Evolutionary conservation across 2,329 filamentous ascomycete species (phyloP).

Genomic region (Aspergillus alliaceus): DNA sequence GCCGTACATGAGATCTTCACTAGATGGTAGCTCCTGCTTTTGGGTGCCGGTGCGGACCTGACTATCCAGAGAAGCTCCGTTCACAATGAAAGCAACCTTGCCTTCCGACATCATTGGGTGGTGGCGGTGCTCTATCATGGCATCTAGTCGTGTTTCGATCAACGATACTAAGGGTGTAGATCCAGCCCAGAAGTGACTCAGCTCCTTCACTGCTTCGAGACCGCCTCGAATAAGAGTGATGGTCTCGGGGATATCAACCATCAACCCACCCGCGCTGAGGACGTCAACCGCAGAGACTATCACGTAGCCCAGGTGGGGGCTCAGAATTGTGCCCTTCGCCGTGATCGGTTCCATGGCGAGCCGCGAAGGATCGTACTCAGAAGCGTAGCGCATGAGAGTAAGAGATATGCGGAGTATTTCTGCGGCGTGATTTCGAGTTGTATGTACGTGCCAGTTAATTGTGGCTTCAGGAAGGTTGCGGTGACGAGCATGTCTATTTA

Average conservation of each 20-base stretch:
- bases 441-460: conserved; percentile 48
- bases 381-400: conserved; percentile 24
- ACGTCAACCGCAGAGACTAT: conserved; percentile 67
- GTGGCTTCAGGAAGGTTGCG: conserved; percentile 43
- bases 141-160: conserved; percentile 49
- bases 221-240: conserved; percentile 57
- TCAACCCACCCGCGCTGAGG: conserved; percentile 59
- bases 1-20: conserved; percentile 47
- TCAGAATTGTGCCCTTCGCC: conserved; percentile 48
- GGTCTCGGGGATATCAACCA: conserved; percentile 52
- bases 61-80: conserved; percentile 39
- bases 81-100: conserved; percentile 39
- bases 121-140: conserved; percentile 41
- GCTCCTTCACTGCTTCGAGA: conserved; percentile 55
- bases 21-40: conserved; percentile 19
- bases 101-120: conserved; percentile 33
- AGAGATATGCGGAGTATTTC: conserved; percentile 50
- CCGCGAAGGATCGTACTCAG: conserved; percentile 22
- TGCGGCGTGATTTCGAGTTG: conserved; percentile 54
- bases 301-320: conserved; percentile 63
- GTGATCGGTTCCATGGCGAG: conserved; percentile 15
- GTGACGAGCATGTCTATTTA: conserved; percentile 61
- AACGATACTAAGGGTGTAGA: conserved; percentile 52
- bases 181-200: conserved; percentile 61
- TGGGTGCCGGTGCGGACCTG: conserved; percentile 31